phyloP scores from a whole-genome alignment of 148 eudicot species.

The Amaranthus palmeri region DNA sequence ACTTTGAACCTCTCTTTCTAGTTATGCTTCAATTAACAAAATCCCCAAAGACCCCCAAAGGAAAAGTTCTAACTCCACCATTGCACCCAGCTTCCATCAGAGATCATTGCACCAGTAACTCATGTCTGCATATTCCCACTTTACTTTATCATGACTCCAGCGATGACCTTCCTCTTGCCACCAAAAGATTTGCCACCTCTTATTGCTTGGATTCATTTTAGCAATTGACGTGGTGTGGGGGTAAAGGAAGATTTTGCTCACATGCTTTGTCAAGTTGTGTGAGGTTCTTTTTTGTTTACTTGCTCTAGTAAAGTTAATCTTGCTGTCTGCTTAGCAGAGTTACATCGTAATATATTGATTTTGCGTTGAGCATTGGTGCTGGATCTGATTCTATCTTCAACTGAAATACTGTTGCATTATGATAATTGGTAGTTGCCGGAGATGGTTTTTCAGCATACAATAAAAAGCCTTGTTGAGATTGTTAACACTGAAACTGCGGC shows the following conservation, averaged over 20 bases:
- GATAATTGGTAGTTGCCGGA: slow-evolving; percentile 49
- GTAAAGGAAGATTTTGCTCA: background rate
- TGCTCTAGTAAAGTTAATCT: background rate
- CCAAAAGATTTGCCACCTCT: background rate
- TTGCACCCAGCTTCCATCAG: too few relatives aligned
- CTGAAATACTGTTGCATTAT: slow-evolving; percentile 2
- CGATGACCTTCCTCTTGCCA: background rate
- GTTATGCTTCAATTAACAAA: too few relatives aligned
- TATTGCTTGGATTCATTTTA: background rate
- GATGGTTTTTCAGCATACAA: slow-evolving; percentile 45
- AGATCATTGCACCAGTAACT: background rate
- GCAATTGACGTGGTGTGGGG: background rate
- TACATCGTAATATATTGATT: background rate
- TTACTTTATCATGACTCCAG: background rate
- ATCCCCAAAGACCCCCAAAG: too few relatives aligned
- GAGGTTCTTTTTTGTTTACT: background rate
- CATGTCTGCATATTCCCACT: too few relatives aligned
- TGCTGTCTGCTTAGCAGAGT: background rate
- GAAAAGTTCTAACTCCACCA: too few relatives aligned
- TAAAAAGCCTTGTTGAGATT: slow-evolving; percentile 62
- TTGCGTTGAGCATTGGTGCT: slow-evolving; percentile 1
- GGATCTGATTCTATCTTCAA: background rate
- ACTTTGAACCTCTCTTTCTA: too few relatives aligned
- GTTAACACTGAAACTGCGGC: slow-evolving; percentile 63
- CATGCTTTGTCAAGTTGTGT: background rate